Evolutionary conservation across 2,329 filamentous ascomycete genomes (phyloP).

Genomic region (Microcera coccophila): DNA sequence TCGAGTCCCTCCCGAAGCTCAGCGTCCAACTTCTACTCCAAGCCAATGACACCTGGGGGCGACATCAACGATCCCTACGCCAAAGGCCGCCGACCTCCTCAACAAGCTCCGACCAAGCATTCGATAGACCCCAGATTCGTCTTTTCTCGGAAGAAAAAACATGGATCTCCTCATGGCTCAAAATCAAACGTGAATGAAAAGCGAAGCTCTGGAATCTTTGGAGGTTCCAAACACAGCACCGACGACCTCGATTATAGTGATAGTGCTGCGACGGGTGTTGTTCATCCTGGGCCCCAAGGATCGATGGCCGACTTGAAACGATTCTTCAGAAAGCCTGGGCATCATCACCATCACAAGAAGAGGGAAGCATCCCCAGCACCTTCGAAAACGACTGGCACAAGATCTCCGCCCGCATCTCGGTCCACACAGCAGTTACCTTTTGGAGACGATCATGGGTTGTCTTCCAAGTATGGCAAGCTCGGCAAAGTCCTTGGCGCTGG

Average conservation of each 20-base stretch:
- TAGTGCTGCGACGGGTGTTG: conserved; percentile 19
- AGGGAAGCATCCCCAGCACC: conserved; percentile 59
- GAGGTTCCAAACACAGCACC: conserved; percentile 35
- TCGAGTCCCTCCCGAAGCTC: conserved; percentile 61
- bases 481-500: conserved; percentile 91
- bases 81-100: conserved; percentile 72
- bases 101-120: conserved; percentile 57
- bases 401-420: conserved; percentile 45
- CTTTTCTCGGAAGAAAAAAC: conserved; percentile 72
- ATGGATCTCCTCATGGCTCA: conserved; percentile 53
- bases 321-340: conserved; percentile 82
- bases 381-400: no score
- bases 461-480: conserved; percentile 92
- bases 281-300: conserved; percentile 47
- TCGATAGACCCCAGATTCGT: conserved; percentile 77
- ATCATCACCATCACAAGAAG: conserved; percentile 71
- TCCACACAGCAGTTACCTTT: conserved; percentile 72
- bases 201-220: conserved; percentile 43
- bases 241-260: conserved; percentile 29
- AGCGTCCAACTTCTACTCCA: conserved; percentile 62
- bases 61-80: conserved; percentile 83
- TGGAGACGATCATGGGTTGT: conserved; percentile 85
- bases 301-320: conserved; percentile 95
- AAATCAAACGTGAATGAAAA: conserved; percentile 53
- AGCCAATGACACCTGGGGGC: conserved; percentile 73